Evolutionary conservation across 2,329 filamentous ascomycete species (phyloP).

Genomic region (Diplodia intermedia): DNA sequence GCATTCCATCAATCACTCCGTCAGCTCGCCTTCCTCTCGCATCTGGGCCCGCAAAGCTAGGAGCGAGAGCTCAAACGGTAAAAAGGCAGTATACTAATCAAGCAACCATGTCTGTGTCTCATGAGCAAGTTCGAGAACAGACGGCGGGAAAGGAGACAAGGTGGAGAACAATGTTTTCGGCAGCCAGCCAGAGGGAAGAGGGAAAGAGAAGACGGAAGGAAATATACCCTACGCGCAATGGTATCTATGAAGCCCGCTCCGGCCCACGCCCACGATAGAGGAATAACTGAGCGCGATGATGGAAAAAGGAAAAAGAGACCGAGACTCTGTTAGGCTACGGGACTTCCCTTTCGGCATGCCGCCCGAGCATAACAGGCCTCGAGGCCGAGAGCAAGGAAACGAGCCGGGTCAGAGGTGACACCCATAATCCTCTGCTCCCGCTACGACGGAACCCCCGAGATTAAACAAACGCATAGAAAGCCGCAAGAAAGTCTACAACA

Average conservation of each 20-base stretch:
- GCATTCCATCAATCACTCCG: conserved; percentile 2
- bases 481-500: conserved; percentile 30
- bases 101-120: conserved; percentile 17
- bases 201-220: conserved; percentile 5
- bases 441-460: neutral
- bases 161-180: neutral
- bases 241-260: conserved; percentile 30
- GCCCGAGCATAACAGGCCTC: conserved; percentile 6
- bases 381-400: conserved; percentile 1
- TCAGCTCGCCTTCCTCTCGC: neutral
- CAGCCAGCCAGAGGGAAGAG: conserved; percentile 3
- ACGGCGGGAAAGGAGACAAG: neutral
- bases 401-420: neutral
- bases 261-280: conserved; percentile 22
- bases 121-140: conserved; percentile 1
- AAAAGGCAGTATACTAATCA: conserved; percentile 8
- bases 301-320: neutral
- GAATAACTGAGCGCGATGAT: conserved; percentile 4
- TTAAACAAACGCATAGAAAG: conserved; percentile 24
- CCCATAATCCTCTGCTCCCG: neutral
- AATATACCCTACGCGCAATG: conserved; percentile 31
- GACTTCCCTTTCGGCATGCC: neutral
- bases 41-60: neutral
- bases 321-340: neutral
- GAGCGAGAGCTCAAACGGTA: neutral